Evolutionary conservation across 1,284 basidiomycete species (phyloP), one percentile per base, ranked within the genome.

Genomic region (Melampsora larici-populina): DNA sequence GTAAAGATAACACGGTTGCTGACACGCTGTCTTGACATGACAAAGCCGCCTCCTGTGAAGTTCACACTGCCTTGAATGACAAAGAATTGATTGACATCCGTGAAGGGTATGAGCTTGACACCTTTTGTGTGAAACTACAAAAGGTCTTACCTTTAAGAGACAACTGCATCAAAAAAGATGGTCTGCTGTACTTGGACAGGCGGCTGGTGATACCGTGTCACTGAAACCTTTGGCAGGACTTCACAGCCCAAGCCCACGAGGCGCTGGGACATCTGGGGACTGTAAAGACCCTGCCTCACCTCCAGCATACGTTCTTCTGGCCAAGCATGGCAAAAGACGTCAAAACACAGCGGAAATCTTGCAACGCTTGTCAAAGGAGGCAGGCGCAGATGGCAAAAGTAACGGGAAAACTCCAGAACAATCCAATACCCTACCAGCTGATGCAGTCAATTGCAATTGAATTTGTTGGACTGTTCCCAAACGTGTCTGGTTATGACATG

Each of bases 91-190:
- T 7, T 0, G 58, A 26, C 26, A 69, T 69, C 48, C 6, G 13
- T 9, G 40, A 15, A 29, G 67, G 67, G 5, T 69, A 69, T 69
- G 18, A 7, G 13, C 24, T 7, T 21, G 48, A 69, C 46, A 11
- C 40, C 13, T 69, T 69, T 29, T 69, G 67, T 51, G 4, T 26
- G 21, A 29, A 24, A 7, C n/a, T 69, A 17, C 15, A 46, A 26
- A 69, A 69, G 33, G 67, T 69, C 13, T 24, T 69, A 9, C 67
- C 46, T 3, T 33, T 69, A 29, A 17, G 67, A 3, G 46, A 69
- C 13, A 26, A 69, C 24, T 69, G 40, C 46, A 26, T 17, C 2
- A n/a, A 49, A 49, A 13, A 8, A 13, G 67, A 69, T 6, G 67
- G 46, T 9, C 43, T 69, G 4, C 40, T 69, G n/a, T 51, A 51